Percentiles rank a stretch among this genome's conserved stretches.
phyloP scores from a whole-genome alignment of 2,329 filamentous ascomycete species.

The Alternaria conjuncta region DNA sequence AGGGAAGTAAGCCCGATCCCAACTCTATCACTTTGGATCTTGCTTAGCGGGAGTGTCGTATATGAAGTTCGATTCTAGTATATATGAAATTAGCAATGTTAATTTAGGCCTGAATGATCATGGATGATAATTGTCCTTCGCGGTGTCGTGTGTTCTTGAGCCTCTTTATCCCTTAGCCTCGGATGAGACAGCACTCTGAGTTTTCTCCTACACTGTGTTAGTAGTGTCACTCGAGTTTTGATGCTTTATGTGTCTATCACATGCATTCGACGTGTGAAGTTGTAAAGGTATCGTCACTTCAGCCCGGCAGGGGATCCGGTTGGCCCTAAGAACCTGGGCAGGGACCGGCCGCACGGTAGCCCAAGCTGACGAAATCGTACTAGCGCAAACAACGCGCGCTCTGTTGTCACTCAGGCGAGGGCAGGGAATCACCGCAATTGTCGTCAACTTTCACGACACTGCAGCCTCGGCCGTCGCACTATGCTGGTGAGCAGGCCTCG shows the following conservation, averaged over 20 bases:
- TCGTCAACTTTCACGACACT: constrained; percentile 14
- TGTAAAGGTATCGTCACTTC: not conserved
- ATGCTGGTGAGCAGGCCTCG: constrained; percentile 32
- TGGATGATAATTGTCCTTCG: not conserved
- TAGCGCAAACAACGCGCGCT: constrained; percentile 19
- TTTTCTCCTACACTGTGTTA: not conserved
- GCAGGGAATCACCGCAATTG: constrained; percentile 11
- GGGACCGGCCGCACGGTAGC: constrained; percentile 6
- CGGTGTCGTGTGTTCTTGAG: not conserved
- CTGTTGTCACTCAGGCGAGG: constrained; percentile 25
- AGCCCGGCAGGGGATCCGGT: constrained; percentile 1
- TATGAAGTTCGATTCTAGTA: not conserved
- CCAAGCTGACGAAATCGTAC: constrained; percentile 6
- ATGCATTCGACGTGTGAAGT: not conserved
- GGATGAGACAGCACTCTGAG: not conserved
- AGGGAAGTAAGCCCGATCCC: not conserved
- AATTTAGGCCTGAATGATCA: not conserved
- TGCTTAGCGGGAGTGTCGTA: not conserved
- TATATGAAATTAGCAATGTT: not conserved
- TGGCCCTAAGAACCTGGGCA: constrained; percentile 1
- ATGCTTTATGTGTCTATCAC: not conserved
- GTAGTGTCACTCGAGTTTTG: not conserved
- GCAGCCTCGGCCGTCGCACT: constrained; percentile 16
- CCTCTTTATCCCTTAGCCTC: not conserved
- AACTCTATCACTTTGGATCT: not conserved